Percentiles rank a stretch among this genome's conserved stretches.
phyloP scores from a whole-genome alignment of 106 monocot genomes.

The Phalaenopsis equestris region DNA sequence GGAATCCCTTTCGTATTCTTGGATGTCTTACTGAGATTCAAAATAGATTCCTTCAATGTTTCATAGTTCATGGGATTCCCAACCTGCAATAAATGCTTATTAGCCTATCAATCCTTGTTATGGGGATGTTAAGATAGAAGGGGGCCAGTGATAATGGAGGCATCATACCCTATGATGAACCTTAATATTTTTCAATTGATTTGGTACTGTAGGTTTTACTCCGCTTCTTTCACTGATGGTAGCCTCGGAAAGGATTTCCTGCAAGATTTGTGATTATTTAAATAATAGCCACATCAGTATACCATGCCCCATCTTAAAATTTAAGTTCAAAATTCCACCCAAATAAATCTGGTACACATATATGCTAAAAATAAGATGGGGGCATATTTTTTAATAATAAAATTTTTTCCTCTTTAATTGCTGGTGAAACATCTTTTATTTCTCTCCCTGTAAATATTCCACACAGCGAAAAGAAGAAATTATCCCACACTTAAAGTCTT shows the following conservation, averaged over 20 bases:
- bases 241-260: slow-evolving; percentile 89
- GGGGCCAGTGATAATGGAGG: slow-evolving; percentile 17
- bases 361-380: too few relatives aligned
- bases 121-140: background rate
- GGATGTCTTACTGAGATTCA: slow-evolving; percentile 44
- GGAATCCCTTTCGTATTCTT: slow-evolving; percentile 51
- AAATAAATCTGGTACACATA: background rate
- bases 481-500: too few relatives aligned
- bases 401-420: too few relatives aligned
- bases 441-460: too few relatives aligned
- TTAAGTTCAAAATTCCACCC: background rate
- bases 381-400: too few relatives aligned
- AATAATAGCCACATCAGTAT: background rate
- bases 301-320: background rate
- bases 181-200: slow-evolving; percentile 61
- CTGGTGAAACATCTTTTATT: too few relatives aligned
- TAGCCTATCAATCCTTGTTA: background rate
- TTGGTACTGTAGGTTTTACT: slow-evolving; percentile 32
- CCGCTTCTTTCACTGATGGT: slow-evolving; percentile 63
- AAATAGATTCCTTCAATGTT: slow-evolving; percentile 73
- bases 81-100: slow-evolving; percentile 36
- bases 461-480: too few relatives aligned
- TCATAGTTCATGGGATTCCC: slow-evolving; percentile 92
- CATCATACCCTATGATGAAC: slow-evolving; percentile 66
- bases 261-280: slow-evolving; percentile 11